phyloP scores from a whole-genome alignment of 2,329 filamentous ascomycete genomes.

The Aspergillus udagawae region DNA sequence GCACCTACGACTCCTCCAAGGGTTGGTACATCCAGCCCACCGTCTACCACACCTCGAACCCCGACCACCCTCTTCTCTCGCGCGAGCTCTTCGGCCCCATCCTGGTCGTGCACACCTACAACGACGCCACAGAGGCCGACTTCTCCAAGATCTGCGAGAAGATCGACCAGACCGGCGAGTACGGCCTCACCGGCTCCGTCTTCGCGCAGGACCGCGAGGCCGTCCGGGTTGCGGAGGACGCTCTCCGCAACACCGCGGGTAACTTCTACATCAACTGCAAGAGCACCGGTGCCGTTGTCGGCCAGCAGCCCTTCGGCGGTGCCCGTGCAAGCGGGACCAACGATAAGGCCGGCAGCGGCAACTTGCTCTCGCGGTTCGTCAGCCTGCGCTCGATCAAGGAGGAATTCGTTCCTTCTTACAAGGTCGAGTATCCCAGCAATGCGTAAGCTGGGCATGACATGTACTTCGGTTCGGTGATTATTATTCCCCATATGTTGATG shows the following conservation, averaged over 20 bases:
- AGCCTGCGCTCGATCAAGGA: slow-evolving; percentile 68
- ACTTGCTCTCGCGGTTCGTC: slow-evolving; percentile 62
- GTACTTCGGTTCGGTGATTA: background rate
- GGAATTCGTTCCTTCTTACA: slow-evolving; percentile 63
- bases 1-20: slow-evolving; percentile 70
- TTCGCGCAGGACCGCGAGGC: slow-evolving; percentile 39
- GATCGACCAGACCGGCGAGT: slow-evolving; percentile 39
- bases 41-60: slow-evolving; percentile 71
- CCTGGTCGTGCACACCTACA: slow-evolving; percentile 71
- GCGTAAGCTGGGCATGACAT: slow-evolving; percentile 43
- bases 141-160: slow-evolving; percentile 57
- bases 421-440: slow-evolving; percentile 69
- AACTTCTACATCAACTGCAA: slow-evolving; percentile 46
- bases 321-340: slow-evolving; percentile 66
- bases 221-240: slow-evolving; percentile 32
- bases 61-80: slow-evolving; percentile 68
- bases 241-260: slow-evolving; percentile 35
- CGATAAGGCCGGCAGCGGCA: slow-evolving; percentile 67
- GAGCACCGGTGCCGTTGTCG: slow-evolving; percentile 66
- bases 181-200: slow-evolving; percentile 42
- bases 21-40: slow-evolving; percentile 84
- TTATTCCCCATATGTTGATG: slow-evolving; percentile 16
- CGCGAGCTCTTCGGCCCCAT: slow-evolving; percentile 82
- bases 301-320: slow-evolving; percentile 69
- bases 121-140: slow-evolving; percentile 57